These are phyloP conservation scores for Mycena pura DNA, from an alignment of 768 basidiomycete species.

Conservation along the genomic window DNA sequence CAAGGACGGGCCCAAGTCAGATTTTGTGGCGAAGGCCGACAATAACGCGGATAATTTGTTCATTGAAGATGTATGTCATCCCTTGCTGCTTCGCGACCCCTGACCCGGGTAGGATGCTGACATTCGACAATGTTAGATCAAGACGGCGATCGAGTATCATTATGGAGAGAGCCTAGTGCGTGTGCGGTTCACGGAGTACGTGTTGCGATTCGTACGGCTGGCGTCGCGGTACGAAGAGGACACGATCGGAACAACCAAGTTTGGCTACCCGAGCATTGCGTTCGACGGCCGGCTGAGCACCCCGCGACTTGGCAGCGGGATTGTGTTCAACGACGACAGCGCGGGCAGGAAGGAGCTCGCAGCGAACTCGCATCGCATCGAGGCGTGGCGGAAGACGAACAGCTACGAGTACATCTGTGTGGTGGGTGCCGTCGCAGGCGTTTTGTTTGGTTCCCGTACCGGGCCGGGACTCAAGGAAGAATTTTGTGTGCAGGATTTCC, in stretches of 20 bases:
- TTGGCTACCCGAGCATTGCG: constrained; percentile 70
- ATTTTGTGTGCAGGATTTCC: constrained; percentile 81
- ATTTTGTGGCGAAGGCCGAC: constrained; percentile 63
- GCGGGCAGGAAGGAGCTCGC: constrained; percentile 72
- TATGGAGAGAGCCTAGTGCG: constrained; percentile 91
- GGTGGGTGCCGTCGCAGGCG: no score
- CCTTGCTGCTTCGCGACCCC: neutral
- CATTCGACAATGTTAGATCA: constrained; percentile 61
- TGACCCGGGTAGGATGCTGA: neutral
- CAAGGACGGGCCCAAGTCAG: constrained; percentile 64
- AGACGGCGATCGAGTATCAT: constrained; percentile 86
- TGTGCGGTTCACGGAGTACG: constrained; percentile 89
- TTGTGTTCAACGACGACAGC: constrained; percentile 77
- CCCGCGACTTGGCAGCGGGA: constrained; percentile 77
- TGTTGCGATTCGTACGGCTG: constrained; percentile 83
- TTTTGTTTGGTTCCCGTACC: no score
- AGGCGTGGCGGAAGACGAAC: constrained; percentile 89
- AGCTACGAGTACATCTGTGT: constrained; percentile 75
- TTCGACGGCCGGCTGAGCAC: constrained; percentile 57
- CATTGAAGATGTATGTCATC: constrained; percentile 86
- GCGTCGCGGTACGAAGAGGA: constrained; percentile 92
- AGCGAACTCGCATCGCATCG: constrained; percentile 83
- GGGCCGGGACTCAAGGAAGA: no score
- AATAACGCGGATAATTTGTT: constrained; percentile 80
- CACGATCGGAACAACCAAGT: constrained; percentile 74